Base-by-base conservation (phyloP, 805 yeast species). In the Candida piceae region DNA sequence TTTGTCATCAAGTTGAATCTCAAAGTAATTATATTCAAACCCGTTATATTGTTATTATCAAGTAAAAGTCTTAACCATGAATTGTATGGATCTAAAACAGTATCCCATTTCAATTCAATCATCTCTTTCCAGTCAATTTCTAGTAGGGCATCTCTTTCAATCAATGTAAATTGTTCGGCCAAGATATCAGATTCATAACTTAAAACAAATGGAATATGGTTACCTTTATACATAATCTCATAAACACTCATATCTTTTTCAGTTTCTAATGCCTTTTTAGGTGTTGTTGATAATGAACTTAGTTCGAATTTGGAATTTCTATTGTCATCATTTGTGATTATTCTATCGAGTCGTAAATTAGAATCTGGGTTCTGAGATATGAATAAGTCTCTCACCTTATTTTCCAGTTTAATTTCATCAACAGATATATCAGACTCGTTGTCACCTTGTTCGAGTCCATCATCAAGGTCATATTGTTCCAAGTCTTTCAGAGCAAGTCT, bases 111-210 rank as follows among this genome's bases (percentile, higher is more conserved):
- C 44, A 84, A 63, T 44, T 86, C 89, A 29, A 89, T 69, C 30
- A 90, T 68, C 47, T 87, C 96, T 50, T 78, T 80, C 97, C 97
- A 90, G 57, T 90, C 97, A 27, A 93, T 72, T 51, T 87, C 96
- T 35, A 76, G 71, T 16, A 89, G 60, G 29, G 88, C 74, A 57
- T 93, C 97, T 36, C 79, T 69, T 58, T 93, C 98, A 45, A 90
- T 83, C 33, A 85, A 57, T 0, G 97, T 90, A 60, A 90, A 69
- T 45, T 90, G 97, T 45, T 79, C 74, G 5, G 94, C 88, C 21
- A 93, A 61, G 0, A 73, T 63, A 38, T 66, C 61, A 2, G 96
- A 78, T 38, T 72, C 78, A 56, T 76, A 81, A 58, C 82, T 76
- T 49, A 93, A 67, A 23, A 89, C 71, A 55, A 93, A 90, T 3